A percentile compares a stretch with the other conserved stretches of the same genome.
These are phyloP conservation scores for Mortierella sp. DNA, from an alignment of 371 early-diverging fungal species.

Conservation along the genomic window DNA sequence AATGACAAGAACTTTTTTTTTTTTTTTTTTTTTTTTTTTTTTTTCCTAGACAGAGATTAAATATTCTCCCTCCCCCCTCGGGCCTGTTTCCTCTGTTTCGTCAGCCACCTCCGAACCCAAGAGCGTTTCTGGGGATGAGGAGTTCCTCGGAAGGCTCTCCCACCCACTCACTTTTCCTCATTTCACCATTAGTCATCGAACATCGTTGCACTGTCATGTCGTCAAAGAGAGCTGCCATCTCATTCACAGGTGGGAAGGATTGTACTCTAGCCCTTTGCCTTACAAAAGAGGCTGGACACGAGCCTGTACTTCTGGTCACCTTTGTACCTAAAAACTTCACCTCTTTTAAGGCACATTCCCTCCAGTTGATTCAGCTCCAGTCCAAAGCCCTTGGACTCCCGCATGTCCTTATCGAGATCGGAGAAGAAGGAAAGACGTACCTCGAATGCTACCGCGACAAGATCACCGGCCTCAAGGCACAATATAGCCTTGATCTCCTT, in stretches of 20 bases:
- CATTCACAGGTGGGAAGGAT: slow-evolving; percentile 72
- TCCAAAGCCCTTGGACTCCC: slow-evolving; percentile 59
- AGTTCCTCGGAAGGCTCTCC: no score
- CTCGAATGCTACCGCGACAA: slow-evolving; percentile 58
- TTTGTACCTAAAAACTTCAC: slow-evolving; percentile 60
- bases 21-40: no score
- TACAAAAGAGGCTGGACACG: slow-evolving; percentile 50
- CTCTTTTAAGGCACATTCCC: slow-evolving; percentile 64
- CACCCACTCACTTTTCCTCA: neutral
- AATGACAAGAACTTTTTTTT: no score
- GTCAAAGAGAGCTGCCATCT: slow-evolving; percentile 56
- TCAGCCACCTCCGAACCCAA: no score
- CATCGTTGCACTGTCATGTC: neutral
- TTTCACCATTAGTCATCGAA: slow-evolving; percentile 9
- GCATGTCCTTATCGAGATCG: slow-evolving; percentile 55
- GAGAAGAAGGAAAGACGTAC: slow-evolving; percentile 58
- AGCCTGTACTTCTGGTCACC: slow-evolving; percentile 60
- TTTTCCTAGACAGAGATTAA: no score
- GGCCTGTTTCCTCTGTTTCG: no score
- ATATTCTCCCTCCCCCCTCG: no score
- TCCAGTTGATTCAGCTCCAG: slow-evolving; percentile 55
- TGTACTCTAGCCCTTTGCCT: slow-evolving; percentile 61
- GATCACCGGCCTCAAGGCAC: slow-evolving; percentile 44
- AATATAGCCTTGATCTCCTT: slow-evolving; percentile 55
- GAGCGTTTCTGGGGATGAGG: no score